These are phyloP conservation scores for Bryopsis sp. DNA, from an alignment of 139 green algal species.

Conservation along the genomic window DNA sequence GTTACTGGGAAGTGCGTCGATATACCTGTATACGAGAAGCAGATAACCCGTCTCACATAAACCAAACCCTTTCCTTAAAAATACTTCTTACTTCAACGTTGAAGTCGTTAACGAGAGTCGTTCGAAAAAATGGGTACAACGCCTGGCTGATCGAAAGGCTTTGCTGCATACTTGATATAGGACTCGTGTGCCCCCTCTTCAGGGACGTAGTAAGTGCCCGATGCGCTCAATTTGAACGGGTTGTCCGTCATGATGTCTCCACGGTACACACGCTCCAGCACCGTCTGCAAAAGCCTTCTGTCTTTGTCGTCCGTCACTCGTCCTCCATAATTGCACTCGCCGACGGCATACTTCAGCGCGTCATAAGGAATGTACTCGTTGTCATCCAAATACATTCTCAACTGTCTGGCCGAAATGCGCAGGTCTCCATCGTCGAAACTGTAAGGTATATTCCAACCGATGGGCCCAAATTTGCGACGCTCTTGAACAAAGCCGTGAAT, in stretches of 20 bases:
- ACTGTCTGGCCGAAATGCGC: conserved; percentile 53
- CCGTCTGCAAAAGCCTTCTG: conserved; percentile 46
- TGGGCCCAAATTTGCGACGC: conserved; percentile 64
- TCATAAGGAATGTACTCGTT: conserved; percentile 24
- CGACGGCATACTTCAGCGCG: conserved; percentile 49
- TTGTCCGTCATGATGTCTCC: conserved; percentile 23
- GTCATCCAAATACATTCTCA: conserved; percentile 64
- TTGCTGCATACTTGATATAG: conserved; percentile 28
- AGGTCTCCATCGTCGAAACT: conserved; percentile 70
- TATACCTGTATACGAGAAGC: conserved; percentile 29
- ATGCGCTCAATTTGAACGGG: conserved; percentile 26
- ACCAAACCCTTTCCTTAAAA: too few species aligned
- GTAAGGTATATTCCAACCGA: conserved; percentile 78
- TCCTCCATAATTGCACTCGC: conserved; percentile 72
- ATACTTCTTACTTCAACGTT: too few species aligned
- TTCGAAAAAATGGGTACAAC: too few species aligned
- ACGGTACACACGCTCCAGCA: conserved; percentile 36
- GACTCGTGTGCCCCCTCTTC: conserved; percentile 22
- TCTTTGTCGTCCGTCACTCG: conserved; percentile 74
- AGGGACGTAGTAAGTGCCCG: conserved; percentile 35
- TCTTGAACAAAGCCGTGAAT: conserved; percentile 63
- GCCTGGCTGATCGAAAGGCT: too few species aligned
- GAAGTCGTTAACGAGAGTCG: too few species aligned
- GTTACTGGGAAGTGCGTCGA: conserved; percentile 28
- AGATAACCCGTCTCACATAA: too few species aligned